Conservation (phyloP, 192 early-diverging fungal species). For the Pecoramyces ruminantium region DNA sequence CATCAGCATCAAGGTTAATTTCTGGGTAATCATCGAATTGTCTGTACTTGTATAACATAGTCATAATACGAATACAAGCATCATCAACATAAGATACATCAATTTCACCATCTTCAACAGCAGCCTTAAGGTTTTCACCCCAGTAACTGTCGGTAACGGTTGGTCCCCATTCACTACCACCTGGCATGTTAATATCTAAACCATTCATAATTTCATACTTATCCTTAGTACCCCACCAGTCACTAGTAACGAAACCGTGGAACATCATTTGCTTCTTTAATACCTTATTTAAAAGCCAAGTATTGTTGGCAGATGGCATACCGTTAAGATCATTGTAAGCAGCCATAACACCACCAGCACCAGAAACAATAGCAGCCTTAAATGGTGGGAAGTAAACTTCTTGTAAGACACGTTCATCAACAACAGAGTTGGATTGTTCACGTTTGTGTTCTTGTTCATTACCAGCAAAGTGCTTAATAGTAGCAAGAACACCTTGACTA, state of each 20-base stretch:
- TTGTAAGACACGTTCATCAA: conserved; percentile 34
- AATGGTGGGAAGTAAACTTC: conserved; percentile 46
- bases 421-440: conserved; percentile 9
- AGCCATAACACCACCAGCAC: conserved; percentile 39
- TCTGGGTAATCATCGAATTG: background rate
- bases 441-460: conserved; percentile 31
- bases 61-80: background rate
- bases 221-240: conserved; percentile 32
- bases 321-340: conserved; percentile 43
- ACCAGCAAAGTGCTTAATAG: conserved; percentile 26
- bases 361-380: conserved; percentile 27
- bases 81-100: background rate
- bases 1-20: background rate
- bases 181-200: conserved; percentile 24
- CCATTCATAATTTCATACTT: conserved; percentile 14
- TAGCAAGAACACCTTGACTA: conserved; percentile 29
- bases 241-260: conserved; percentile 41
- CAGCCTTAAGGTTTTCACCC: background rate
- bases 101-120: background rate
- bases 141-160: background rate
- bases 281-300: conserved; percentile 16
- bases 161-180: background rate
- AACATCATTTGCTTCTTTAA: conserved; percentile 37
- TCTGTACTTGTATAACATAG: background rate
- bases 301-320: conserved; percentile 30